Percentiles rank a stretch among this genome's conserved stretches.
Evolutionary conservation across 371 early-diverging fungal species (phyloP).

Genomic region (Mucor mucedo): DNA sequence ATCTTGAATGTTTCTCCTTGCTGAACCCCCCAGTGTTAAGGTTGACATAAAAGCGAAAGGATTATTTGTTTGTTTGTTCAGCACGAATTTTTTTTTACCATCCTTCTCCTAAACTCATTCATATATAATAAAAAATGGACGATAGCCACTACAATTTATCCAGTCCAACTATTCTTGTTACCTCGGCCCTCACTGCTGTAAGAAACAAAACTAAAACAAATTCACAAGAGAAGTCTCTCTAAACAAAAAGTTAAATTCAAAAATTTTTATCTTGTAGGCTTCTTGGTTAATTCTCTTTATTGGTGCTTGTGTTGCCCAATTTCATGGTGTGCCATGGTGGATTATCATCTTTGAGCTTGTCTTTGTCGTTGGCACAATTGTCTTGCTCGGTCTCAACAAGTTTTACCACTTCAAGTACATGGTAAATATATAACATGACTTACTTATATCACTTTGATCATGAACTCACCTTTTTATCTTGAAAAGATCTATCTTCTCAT

Average conservation of each 20-base stretch:
- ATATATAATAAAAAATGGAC: slow-evolving; percentile 1
- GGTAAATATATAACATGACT: slow-evolving; percentile 19
- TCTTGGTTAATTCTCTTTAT: slow-evolving; percentile 76
- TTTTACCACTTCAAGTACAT: slow-evolving; percentile 34
- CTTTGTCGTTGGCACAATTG: slow-evolving; percentile 50
- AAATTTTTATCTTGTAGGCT: slow-evolving; percentile 35
- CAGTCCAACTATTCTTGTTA: slow-evolving; percentile 19
- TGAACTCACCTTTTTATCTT: too few species aligned
- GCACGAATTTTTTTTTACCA: too few species aligned
- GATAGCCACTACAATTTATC: slow-evolving; percentile 21
- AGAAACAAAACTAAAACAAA: not conserved
- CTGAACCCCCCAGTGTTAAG: too few species aligned
- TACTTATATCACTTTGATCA: not conserved
- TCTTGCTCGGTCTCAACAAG: slow-evolving; percentile 30
- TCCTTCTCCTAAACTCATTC: not conserved
- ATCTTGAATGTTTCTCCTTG: too few species aligned
- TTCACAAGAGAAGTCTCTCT: too few species aligned
- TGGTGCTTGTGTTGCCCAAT: slow-evolving; percentile 59
- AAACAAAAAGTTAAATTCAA: too few species aligned
- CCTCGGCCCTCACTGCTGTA: slow-evolving; percentile 20
- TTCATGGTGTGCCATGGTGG: slow-evolving; percentile 58
- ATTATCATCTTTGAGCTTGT: slow-evolving; percentile 65
- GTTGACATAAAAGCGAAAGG: too few species aligned
- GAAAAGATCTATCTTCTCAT: slow-evolving; percentile 61
- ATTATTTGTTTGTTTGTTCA: too few species aligned